phyloP scores from a whole-genome alignment of 805 yeast species.

The Debaryomyces hansenii region DNA sequence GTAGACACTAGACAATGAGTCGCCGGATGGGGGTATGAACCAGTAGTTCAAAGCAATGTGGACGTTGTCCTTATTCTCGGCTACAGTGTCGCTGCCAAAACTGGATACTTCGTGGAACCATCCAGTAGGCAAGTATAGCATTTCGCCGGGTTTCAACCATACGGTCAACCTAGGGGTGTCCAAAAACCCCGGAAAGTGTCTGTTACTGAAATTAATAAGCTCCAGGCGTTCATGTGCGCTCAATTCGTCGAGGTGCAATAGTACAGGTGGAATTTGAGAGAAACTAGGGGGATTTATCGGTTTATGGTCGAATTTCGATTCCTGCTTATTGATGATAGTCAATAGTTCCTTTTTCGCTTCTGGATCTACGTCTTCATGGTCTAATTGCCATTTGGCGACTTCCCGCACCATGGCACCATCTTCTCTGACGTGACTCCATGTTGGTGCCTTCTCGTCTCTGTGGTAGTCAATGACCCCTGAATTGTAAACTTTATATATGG shows the following conservation, averaged over 20 bases:
- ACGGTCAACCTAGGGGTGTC: slow-evolving; percentile 44
- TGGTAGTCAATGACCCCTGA: slow-evolving; percentile 70
- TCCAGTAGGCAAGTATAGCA: slow-evolving; percentile 72
- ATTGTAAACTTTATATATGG: slow-evolving; percentile 48
- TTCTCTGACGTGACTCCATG: slow-evolving; percentile 60
- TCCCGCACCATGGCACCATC: slow-evolving; percentile 63
- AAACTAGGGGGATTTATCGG: slow-evolving; percentile 61
- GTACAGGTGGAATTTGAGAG: slow-evolving; percentile 59
- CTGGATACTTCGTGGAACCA: slow-evolving; percentile 85
- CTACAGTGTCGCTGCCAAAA: slow-evolving; percentile 37
- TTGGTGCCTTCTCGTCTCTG: slow-evolving; percentile 52
- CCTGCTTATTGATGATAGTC: slow-evolving; percentile 25
- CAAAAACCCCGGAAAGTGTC: slow-evolving; percentile 50
- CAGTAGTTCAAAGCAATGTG: slow-evolving; percentile 75
- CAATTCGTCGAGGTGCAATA: slow-evolving; percentile 60
- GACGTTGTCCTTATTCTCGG: slow-evolving; percentile 18
- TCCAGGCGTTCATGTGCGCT: slow-evolving; percentile 21
- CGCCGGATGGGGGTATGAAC: slow-evolving; percentile 64
- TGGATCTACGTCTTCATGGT: slow-evolving; percentile 17
- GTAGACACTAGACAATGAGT: slow-evolving; percentile 34
- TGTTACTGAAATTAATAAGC: slow-evolving; percentile 36
- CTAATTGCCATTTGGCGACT: slow-evolving; percentile 44
- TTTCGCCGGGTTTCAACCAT: slow-evolving; percentile 58
- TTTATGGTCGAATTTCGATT: background rate
- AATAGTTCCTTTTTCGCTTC: slow-evolving; percentile 20